phyloP scores from a whole-genome alignment of 306 rosid species.

The Trichosanthes cucumerina region DNA sequence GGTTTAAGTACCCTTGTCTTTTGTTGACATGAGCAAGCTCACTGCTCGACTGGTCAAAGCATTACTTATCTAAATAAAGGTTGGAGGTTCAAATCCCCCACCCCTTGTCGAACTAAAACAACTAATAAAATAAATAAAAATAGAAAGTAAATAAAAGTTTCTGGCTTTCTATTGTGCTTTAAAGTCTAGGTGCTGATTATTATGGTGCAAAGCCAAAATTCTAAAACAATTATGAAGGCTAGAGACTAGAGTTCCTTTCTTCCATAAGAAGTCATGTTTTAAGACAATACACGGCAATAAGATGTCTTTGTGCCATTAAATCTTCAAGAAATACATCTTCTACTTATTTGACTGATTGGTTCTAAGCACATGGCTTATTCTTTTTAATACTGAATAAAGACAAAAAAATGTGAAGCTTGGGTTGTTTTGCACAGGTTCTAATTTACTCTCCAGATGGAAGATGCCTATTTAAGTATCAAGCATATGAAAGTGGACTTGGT shows the following conservation, averaged over 20 bases:
- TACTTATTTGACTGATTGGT: background rate
- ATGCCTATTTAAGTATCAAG: constrained; percentile 88
- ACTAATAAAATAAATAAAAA: too few relatives aligned
- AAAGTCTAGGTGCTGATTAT: background rate
- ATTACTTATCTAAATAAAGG: background rate
- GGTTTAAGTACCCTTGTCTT: background rate
- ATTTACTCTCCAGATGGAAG: constrained; percentile 94
- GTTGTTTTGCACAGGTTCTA: constrained; percentile 57
- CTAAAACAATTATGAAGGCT: background rate
- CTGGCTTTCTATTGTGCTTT: background rate
- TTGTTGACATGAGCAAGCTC: background rate
- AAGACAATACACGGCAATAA: background rate
- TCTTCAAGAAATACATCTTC: background rate
- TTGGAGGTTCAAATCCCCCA: background rate
- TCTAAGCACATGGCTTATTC: background rate
- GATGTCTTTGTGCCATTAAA: background rate
- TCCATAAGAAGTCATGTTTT: background rate
- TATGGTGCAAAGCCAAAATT: background rate
- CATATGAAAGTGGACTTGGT: constrained; percentile 93
- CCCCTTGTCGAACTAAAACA: background rate
- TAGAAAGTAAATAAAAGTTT: too few relatives aligned
- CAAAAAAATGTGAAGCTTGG: constrained; percentile 8
- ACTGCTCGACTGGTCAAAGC: background rate
- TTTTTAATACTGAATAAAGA: background rate
- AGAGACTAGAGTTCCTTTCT: background rate